Evolutionary conservation across 2,329 filamentous ascomycete genomes (phyloP), one percentile per base, ranked within the genome.

Genomic region (Clonostachys chloroleuca): DNA sequence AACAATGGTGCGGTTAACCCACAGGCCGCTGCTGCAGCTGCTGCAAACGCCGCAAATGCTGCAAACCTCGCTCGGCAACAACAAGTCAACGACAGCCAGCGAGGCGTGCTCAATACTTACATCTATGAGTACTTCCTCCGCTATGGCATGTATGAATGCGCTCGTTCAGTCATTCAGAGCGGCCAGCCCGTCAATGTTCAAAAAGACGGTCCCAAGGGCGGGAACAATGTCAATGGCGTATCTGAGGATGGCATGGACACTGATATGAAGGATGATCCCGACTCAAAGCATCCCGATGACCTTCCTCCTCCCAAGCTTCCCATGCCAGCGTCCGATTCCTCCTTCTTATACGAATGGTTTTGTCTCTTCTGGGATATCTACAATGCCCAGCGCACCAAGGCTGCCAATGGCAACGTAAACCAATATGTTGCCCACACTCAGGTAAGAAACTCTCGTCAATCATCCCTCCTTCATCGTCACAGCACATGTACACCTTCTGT

Each of bases 261-360:
- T n/a, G 90, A 95, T 61, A 78, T 74, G 51, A 94, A 94, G 69
- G 87, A 92, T 55, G 85, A 87, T 52, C 69, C 86, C 50, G 84
- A 89, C 55, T 66, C 76, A 44, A 92, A 92, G 63, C 78, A 87
- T 40, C 88, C 89, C 1, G 81, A 85, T 48, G 91, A 95, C 60
- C 77, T 97, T 37, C 92, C 92, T 5, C 77, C 81, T 7, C 85
- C 90, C 12, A 83, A 83, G 52, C 73, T 90, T 6, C 83, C 84
- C 12, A 78, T 75, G 62, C 78, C 80, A 43, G 75, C 75, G 51
- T 78, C 78, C 47, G 87, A 86, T 58, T 87, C 81, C 52, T 89
- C 89, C 24, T 97, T 99, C 60, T 75, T 99, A n/a, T 87, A 90
- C 56, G 94, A 97, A 60, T 99, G 94, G 94, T 99, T 95, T 74